A percentile compares a stretch with the other conserved stretches of the same genome.
Evolutionary conservation across 2,329 filamentous ascomycete species (phyloP).

Genomic region (Aspergillus sp.): DNA sequence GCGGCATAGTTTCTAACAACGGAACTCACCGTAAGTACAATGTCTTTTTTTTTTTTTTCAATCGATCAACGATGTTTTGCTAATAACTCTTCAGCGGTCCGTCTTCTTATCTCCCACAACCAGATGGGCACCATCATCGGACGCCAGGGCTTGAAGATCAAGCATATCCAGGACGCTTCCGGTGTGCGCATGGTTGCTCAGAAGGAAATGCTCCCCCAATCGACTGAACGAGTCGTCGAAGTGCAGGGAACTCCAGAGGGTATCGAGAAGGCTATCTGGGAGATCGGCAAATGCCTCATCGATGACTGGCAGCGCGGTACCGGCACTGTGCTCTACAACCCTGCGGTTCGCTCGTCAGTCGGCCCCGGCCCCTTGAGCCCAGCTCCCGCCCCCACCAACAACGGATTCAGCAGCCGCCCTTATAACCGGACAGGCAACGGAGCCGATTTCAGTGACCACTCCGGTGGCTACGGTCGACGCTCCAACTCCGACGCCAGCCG

Average conservation of each 20-base stretch:
- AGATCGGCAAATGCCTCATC: conserved; percentile 96
- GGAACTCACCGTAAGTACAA: conserved; percentile 82
- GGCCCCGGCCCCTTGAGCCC: conserved; percentile 50
- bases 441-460: conserved; percentile 88
- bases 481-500: conserved; percentile 77
- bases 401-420: conserved; percentile 57
- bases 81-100: conserved; percentile 61
- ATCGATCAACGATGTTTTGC: conserved; percentile 3
- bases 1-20: conserved; percentile 75
- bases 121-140: conserved; percentile 99
- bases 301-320: conserved; percentile 97
- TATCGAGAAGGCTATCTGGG: conserved; percentile 94
- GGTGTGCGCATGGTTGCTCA: conserved; percentile 98
- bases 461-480: conserved; percentile 66
- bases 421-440: conserved; percentile 93
- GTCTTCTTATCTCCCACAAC: conserved; percentile 97
- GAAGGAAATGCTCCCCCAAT: conserved; percentile 99
- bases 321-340: conserved; percentile 96
- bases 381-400: conserved; percentile 43
- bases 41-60: conserved; percentile 5
- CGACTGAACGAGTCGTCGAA: conserved; percentile 95
- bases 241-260: conserved; percentile 91
- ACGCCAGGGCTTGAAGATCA: conserved; percentile 94
- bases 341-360: conserved; percentile 76
- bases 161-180: conserved; percentile 95